Conservation (phyloP, 1,284 basidiomycete genomes). For the Rhodofomes roseus region DNA sequence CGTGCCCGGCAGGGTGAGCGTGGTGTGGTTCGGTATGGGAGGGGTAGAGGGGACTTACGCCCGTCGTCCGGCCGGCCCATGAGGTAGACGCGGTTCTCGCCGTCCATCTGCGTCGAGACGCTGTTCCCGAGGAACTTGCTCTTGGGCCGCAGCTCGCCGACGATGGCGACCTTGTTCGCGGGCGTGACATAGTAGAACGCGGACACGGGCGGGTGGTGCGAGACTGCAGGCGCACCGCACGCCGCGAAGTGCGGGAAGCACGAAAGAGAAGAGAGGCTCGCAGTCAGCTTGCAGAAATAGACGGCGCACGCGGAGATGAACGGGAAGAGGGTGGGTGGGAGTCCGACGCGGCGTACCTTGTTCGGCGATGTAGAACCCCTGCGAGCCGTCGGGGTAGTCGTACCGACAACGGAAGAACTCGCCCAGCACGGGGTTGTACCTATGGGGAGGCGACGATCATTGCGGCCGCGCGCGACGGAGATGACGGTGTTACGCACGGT, state of each 20-base stretch:
- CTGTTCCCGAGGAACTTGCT: conserved; percentile 96
- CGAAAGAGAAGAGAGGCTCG: neutral
- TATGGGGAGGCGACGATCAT: conserved; percentile 27
- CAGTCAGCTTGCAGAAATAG: neutral
- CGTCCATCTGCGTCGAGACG: conserved; percentile 94
- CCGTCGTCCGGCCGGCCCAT: conserved; percentile 84
- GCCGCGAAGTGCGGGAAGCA: no score
- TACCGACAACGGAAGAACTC: conserved; percentile 98
- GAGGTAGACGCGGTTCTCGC: conserved; percentile 85
- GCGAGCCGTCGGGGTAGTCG: conserved; percentile 87
- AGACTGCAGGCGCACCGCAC: no score
- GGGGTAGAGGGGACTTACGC: conserved; percentile 38
- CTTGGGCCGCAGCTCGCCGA: conserved; percentile 95
- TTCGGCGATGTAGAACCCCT: conserved; percentile 96
- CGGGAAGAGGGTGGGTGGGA: neutral
- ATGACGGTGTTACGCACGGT: conserved; percentile 56
- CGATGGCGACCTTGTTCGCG: conserved; percentile 78
- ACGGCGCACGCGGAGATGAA: neutral
- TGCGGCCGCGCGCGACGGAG: conserved; percentile 10
- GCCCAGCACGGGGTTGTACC: conserved; percentile 95
- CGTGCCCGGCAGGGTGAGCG: neutral
- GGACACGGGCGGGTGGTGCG: conserved; percentile 93
- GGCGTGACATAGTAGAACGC: conserved; percentile 97
- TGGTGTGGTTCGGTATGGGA: neutral
- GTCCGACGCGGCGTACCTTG: conserved; percentile 56